Base-by-base conservation (phyloP, 129 eudicot genomes). In the Flaveria trinervia region DNA sequence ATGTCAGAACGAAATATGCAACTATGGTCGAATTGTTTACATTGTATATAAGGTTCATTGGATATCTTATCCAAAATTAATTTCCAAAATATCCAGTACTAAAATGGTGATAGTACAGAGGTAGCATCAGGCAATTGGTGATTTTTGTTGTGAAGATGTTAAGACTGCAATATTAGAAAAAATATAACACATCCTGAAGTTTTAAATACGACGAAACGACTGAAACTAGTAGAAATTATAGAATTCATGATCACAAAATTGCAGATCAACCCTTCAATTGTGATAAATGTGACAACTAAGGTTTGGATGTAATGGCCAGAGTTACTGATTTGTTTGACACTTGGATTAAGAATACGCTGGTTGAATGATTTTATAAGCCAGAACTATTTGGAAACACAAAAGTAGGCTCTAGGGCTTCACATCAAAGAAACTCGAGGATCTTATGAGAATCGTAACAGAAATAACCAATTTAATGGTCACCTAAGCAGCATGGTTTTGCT, bases 341-440 rank as follows among this genome's bases (percentile, higher is more conserved):
- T 25, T 4, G 15, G 39, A 60, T 22, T 60, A 22, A 22, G 30
- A 7, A 23, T 12, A 36, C 50, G 13, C 11, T 45, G 13, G 50
- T 45, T 45, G 50, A 9, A 8, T 13, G 50, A 45, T 45, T 45
- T 45, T 7, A 71, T 3, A 28, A 28, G 26, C 76, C 7, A 28
- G 14, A 71, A 33, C 30, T 51, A 71, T 33, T 50, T 28, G 76
- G 48, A 71, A 71, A 71, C 30, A 71, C 9, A 71, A 70, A 70
- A 49, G 20, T n/a, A 46, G 59, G 39, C 18, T 69, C 3, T 69
- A 69, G 74, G 6, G 59, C 1, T 73, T 75, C 50, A 48, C 20
- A 48, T 75, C 62, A 64, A 44, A 74, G 46, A 74, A 41, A 26
- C 56, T 25, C 30, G 25, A 59, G 60, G 74, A 48, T 44, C 70